Evolutionary conservation across 78 protist species (phyloP), one percentile per base, ranked within the genome.

Genomic region (Polysphondylium violaceum): DNA sequence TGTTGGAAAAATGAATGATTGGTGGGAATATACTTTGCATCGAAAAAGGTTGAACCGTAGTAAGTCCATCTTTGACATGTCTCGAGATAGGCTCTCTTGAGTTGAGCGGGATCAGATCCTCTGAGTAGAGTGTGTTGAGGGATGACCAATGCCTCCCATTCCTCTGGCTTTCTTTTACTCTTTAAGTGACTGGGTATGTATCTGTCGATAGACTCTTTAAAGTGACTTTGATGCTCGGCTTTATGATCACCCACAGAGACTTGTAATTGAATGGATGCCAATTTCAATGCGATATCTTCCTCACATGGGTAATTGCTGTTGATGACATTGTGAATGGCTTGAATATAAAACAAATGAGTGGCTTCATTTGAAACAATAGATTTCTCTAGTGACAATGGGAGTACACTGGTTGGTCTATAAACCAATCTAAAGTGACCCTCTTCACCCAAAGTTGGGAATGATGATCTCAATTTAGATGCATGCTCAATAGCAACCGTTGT

Each of bases 261-360:
- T 69, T 83, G 91, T 25, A 83, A 19, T 58, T 83, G 91, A 29
- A 83, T 83, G 6, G 79, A 69, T 9, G 91, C 91, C 58, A 83
- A n/a, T 51, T 83, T 83, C 12, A 83, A 64, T 41, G 91, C 91
- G 0, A 83, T 61, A 36, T 83, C 79, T 31, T 83, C 72, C 19
- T 83, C 91, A 27, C 77, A 83, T 55, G 91, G 91, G 58, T 83
- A 83, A 23, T 83, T 83, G 40, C 91, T 83, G 36, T 83, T 38
- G 1, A 83, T 50, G 29, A 83, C 79, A 31, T 83, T 74, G 29
- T 69, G 72, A n/a, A 83, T 25, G 0, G 91, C 91, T 69, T 83
- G 91, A 58, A 83, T 83, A 31, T 69, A 83, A 33, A 83, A 83
- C 21, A 83, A 74, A 83, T 83, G 91, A 11, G 50, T 69, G 17